Evolutionary conservation across 73 alveolate species (phyloP).

Genomic region (Paramecium octaurelia): DNA sequence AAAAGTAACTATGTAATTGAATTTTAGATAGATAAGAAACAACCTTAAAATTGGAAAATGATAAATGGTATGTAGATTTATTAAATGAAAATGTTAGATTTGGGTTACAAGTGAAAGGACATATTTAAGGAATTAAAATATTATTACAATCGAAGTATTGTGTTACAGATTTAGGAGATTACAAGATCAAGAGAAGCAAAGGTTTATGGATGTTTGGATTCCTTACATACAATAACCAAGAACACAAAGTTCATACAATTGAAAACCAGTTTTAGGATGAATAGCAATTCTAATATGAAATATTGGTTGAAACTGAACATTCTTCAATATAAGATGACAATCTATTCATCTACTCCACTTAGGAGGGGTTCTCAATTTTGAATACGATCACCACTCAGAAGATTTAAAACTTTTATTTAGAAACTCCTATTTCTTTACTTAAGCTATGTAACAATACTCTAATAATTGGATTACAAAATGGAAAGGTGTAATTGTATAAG

Average conservation of each 20-base stretch:
- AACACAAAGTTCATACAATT: neutral
- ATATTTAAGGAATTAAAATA: neutral
- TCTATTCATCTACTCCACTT: neutral
- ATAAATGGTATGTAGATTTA: neutral
- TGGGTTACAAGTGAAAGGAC: neutral
- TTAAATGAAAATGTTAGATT: neutral
- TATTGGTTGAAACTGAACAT: neutral
- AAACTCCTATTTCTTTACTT: neutral
- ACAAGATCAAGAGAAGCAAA: neutral
- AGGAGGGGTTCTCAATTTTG: neutral
- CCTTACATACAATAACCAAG: neutral
- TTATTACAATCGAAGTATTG: neutral
- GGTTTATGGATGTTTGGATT: neutral
- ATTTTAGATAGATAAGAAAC: neutral
- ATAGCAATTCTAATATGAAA: neutral
- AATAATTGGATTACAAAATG: neutral
- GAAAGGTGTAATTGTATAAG: neutral
- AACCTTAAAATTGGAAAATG: neutral
- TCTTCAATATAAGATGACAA: neutral
- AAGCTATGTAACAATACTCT: neutral
- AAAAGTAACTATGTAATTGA: neutral
- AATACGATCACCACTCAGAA: neutral
- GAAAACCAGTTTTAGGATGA: neutral
- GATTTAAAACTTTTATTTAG: neutral
- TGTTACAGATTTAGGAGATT: neutral